A percentile compares a stretch with the other conserved stretches of the same genome.
Conservation (phyloP, 441 rosid genomes). For the Adansonia grandidieri region DNA sequence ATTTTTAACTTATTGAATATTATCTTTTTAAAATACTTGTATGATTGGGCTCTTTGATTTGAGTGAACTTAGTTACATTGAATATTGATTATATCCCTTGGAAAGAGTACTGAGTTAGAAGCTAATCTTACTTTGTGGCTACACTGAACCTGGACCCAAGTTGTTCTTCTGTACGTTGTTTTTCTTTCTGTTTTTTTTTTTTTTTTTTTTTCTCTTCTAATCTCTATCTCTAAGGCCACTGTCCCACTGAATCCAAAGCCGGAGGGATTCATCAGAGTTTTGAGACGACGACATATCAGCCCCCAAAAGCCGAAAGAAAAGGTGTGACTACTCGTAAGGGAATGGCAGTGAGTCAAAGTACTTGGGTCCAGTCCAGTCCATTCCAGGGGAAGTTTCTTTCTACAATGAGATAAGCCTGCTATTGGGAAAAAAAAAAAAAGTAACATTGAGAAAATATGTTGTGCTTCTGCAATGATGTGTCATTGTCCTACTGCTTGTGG, state of each 20-base stretch:
- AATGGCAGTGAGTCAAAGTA: background rate
- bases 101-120: too few relatives aligned
- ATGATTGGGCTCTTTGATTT: too few relatives aligned
- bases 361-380: background rate
- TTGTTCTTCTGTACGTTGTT: background rate
- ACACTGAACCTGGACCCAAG: too few relatives aligned
- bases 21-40: too few relatives aligned
- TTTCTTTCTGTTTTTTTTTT: background rate
- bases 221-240: background rate
- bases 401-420: background rate
- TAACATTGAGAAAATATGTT: background rate
- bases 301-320: background rate
- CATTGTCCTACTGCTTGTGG: constrained; percentile 1
- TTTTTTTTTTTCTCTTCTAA: background rate
- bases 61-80: too few relatives aligned
- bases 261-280: background rate
- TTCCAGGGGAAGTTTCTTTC: background rate
- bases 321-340: background rate
- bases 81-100: too few relatives aligned
- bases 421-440: background rate
- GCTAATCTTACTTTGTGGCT: background rate
- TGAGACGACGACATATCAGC: background rate
- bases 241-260: background rate
- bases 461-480: background rate
- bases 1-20: too few relatives aligned